Conservation (phyloP, 495 filamentous ascomycete genomes). For the Penicillium arizonense region DNA sequence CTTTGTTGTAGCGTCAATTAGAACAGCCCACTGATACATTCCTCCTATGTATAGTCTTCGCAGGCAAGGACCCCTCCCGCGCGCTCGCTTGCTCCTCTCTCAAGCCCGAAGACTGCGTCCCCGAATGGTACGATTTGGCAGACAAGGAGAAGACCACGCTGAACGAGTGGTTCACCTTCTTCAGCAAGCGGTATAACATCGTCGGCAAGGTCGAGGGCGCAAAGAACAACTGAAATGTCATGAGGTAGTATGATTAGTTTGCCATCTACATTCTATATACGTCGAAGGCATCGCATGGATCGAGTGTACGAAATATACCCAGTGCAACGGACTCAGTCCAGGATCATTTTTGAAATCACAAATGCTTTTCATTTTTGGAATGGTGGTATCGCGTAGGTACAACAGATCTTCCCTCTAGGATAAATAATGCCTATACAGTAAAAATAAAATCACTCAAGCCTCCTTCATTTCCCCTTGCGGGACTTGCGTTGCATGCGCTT, state of each 20-base stretch:
- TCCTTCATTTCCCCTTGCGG: constrained; percentile 42
- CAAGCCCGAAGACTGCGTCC: constrained; percentile 76
- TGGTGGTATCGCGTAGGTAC: constrained; percentile 19
- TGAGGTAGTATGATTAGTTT: neutral
- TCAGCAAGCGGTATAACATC: constrained; percentile 92
- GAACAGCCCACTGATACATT: neutral
- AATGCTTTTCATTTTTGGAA: constrained; percentile 21
- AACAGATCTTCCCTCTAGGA: constrained; percentile 5
- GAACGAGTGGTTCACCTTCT: constrained; percentile 92
- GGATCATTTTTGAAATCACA: constrained; percentile 10
- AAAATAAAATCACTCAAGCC: constrained; percentile 15
- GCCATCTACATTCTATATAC: no score
- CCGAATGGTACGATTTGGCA: constrained; percentile 80
- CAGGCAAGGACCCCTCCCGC: constrained; percentile 89
- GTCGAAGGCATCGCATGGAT: neutral
- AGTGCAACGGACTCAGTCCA: neutral
- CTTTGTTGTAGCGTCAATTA: neutral
- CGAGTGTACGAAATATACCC: constrained; percentile 9
- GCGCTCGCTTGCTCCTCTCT: constrained; percentile 84
- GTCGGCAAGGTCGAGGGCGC: constrained; percentile 70
- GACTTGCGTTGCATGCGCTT: constrained; percentile 60
- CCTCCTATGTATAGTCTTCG: constrained; percentile 65
- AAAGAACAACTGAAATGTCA: constrained; percentile 27
- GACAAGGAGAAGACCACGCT: constrained; percentile 87
- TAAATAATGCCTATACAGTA: constrained; percentile 17